phyloP scores from a whole-genome alignment of 2,329 filamentous ascomycete genomes.

The Fusarium verrucosum region DNA sequence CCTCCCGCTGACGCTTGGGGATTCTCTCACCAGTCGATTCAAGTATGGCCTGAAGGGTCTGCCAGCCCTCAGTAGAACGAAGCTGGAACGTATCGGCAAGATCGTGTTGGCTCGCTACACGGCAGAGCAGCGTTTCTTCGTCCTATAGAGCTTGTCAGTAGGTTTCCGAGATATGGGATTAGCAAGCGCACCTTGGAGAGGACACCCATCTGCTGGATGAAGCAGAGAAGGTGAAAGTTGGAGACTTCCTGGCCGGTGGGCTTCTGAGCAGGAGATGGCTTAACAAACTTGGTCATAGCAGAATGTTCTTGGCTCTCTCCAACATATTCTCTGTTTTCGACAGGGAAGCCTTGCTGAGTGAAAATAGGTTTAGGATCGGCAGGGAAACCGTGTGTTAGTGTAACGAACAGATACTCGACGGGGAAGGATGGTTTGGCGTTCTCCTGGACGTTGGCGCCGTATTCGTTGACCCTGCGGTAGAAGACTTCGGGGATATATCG shows the following conservation, averaged over 20 bases:
- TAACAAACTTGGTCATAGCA: slow-evolving; percentile 73
- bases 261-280: slow-evolving; percentile 67
- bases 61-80: slow-evolving; percentile 89
- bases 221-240: slow-evolving; percentile 94
- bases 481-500: slow-evolving; percentile 98
- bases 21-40: slow-evolving; percentile 97
- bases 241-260: slow-evolving; percentile 75
- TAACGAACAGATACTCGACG: slow-evolving; percentile 95
- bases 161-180: neutral
- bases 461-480: slow-evolving; percentile 94
- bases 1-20: slow-evolving; percentile 71
- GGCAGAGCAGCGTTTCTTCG: slow-evolving; percentile 86
- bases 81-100: slow-evolving; percentile 83
- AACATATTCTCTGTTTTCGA: slow-evolving; percentile 89
- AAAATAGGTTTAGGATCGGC: slow-evolving; percentile 81
- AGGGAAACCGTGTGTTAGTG: slow-evolving; percentile 95
- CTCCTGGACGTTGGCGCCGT: slow-evolving; percentile 94
- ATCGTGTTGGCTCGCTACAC: slow-evolving; percentile 83
- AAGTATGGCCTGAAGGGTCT: slow-evolving; percentile 90
- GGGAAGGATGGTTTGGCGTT: slow-evolving; percentile 97
- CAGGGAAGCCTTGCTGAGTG: slow-evolving; percentile 77
- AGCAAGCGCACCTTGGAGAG: slow-evolving; percentile 77
- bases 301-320: slow-evolving; percentile 85
- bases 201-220: slow-evolving; percentile 81
- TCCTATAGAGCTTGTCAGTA: slow-evolving; percentile 65